Base-by-base conservation (phyloP, 164 flowering plant species). In the Macadamia integrifolia region DNA sequence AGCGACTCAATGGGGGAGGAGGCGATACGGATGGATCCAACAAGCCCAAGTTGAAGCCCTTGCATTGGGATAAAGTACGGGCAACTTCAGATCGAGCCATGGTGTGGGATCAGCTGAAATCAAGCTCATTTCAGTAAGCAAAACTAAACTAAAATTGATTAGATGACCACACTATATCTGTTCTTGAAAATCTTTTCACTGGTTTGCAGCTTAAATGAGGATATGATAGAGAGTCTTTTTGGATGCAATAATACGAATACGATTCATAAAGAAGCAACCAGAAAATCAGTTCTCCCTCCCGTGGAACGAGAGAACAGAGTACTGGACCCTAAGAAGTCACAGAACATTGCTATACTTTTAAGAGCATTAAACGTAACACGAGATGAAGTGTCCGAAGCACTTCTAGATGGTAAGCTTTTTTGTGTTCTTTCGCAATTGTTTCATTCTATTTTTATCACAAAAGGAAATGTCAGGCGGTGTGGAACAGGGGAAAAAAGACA, bases 11-110 rank as follows among this genome's bases (percentile, higher is more conserved):
- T 62, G 82, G 59, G n/a, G 88, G 30, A 30, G 81, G 30, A 30
- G 81, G 83, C 18, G 85, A 84, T 18, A 56, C 14, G 14, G 89
- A 83, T 48, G 87, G 79, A 59, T 75, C 72, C 23, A 88, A 76
- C 23, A 88, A 76, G 50, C 93, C 98, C 40, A 89, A 72, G 77
- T 75, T 95, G 78, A 95, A 88, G 86, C 92, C 98, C 66, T 78
- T 95, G 75, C 98, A 95, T 65, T 95, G 99, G 99, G 99, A 95
- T 78, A 92, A 95, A 83, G 99, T 95, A 17, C 71, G 96, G 18
- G 96, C 99, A 29, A 87, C 85, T 65, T 91, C 99, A 31, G 97
- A 91, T 65, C 79, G 95, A 69, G 96, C 87, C 65, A 95, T 89
- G 23, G 98, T 95, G 42, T 95, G 99, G 99, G 99, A 95, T 76